Base-by-base conservation (phyloP, 2,329 filamentous ascomycete genomes). In the Aureobasidium mangrovei region DNA sequence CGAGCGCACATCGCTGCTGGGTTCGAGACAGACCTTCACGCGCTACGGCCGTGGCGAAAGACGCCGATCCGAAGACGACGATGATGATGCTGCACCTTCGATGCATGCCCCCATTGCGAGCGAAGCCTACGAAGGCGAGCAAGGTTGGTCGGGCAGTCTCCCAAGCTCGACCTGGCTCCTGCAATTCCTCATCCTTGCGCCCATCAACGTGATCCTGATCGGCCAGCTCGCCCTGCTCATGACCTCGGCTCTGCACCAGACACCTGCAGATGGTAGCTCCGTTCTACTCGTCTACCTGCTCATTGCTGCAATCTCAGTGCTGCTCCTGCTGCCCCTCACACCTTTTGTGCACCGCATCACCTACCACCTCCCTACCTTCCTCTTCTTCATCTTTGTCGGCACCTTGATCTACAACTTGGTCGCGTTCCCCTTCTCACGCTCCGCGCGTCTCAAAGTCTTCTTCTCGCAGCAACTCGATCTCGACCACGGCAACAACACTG, bases 291-390 rank as follows among this genome's bases (percentile, higher is more conserved):
- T 90, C 4, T 90, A 95, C 67, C 65, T 94, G 10, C 69, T 81
- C 35, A 78, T 90, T 40, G 83, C 85, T 0, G 65, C 77, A 5
- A 77, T 91, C 58, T 83, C 83, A 9, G 79, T 88, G 1, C 65
- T 95, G 1, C 65, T 95, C 0, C 71, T 96, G 18, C 73, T 88
- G 0, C 93, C 93, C 0, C 68, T 89, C 2, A 79, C 84, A 0
- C 93, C 93, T 0, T 95, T 95, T 65, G 77, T 95, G 39, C 91
- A 97, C 67, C 85, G 91, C 41, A 82, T 93, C 59, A 88, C 85
- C 1, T 86, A 86, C 65, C 89, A 95, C 57, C 68, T 97, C 3
- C 91, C 93, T 0, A 72, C 85, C 0, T 83, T 95, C 62, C 69
- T 96, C 12, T 75, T 94, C 29, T 65, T 84, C 9, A 73, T 95